Evolutionary conservation across 306 rosid species (phyloP).

Genomic region (Dryas alaskensis): DNA sequence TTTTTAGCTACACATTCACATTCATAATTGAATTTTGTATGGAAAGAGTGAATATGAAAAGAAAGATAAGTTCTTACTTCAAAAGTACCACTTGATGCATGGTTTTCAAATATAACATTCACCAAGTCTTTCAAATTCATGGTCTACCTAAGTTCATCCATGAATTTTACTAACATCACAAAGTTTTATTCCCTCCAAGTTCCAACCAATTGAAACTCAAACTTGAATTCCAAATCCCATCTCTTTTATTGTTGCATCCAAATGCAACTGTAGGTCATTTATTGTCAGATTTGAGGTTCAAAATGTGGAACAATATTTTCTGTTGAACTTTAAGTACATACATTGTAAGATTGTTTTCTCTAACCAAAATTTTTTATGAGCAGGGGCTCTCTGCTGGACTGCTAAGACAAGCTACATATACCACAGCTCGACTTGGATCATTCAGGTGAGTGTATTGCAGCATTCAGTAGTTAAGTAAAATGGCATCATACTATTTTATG

Average conservation of each 20-base stretch:
- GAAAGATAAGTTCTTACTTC: not conserved
- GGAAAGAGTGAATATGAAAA: too few relatives aligned
- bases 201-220: not conserved
- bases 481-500: not conserved
- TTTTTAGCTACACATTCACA: too few relatives aligned
- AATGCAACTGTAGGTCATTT: not conserved
- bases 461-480: not conserved
- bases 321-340: not conserved
- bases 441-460: conserved; percentile 58
- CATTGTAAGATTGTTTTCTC: conserved; percentile 9
- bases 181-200: not conserved
- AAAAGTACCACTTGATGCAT: not conserved
- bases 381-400: conserved; percentile 98
- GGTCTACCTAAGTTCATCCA: not conserved
- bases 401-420: conserved; percentile 96
- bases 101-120: not conserved
- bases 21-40: too few relatives aligned
- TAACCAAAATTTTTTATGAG: conserved; percentile 24
- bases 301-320: not conserved
- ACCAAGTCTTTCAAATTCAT: not conserved
- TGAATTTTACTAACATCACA: not conserved
- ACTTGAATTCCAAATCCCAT: not conserved
- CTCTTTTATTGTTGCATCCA: not conserved
- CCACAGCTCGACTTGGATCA: conserved; percentile 96
- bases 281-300: conserved; percentile 5